Evolutionary conservation across 441 rosid species (phyloP), one percentile per base, ranked within the genome.

Genomic region (Adansonia grandidieri): DNA sequence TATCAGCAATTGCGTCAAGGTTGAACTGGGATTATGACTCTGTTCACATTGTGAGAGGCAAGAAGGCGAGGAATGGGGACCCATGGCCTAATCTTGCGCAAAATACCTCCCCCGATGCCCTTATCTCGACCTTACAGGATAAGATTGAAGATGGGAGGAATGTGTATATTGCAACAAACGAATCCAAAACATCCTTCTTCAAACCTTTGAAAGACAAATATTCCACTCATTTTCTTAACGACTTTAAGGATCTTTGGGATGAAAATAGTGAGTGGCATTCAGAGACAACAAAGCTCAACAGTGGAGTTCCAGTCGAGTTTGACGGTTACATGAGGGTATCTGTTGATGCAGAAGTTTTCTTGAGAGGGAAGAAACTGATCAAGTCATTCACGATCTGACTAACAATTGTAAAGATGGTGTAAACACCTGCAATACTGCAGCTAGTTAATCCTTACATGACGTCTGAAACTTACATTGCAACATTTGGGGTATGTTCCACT

Each of bases 311-410:
- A 0, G 97, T 93, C 0, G 94, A 96, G 77, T 96, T 96, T 54
- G 99, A 96, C 22, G 97, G 96, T 45, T 93, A 96, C 84, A 93
- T 96, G 98, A 92, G 92, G 74, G 93, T 83, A 2, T 90, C 93
- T 50, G 92, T 92, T 9, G 98, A 91, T 77, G 91, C 96, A 6
- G 95, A 96, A 87, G 95, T 96, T 60, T 92, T 96, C 88, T 82
- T 96, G 85, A 91, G 98, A 79, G 99, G 95, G 70, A 96, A 93
- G 87, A 96, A 89, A 90, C 99, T 92, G 88, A 84, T 93, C 54
- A 94, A 96, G 79, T 92, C 98, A 37, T 93, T 93, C 87, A 47
- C 50, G 50, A 47, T 47, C 50, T 47, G 50, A 47, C 50, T 47
- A 47, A 47, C 50, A 9, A 47, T 47, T 47, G 50, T 47, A 47